These are phyloP conservation scores for Hirsutella minnesotensis DNA, from an alignment of 2,329 filamentous ascomycete genomes.

Conservation along the genomic window DNA sequence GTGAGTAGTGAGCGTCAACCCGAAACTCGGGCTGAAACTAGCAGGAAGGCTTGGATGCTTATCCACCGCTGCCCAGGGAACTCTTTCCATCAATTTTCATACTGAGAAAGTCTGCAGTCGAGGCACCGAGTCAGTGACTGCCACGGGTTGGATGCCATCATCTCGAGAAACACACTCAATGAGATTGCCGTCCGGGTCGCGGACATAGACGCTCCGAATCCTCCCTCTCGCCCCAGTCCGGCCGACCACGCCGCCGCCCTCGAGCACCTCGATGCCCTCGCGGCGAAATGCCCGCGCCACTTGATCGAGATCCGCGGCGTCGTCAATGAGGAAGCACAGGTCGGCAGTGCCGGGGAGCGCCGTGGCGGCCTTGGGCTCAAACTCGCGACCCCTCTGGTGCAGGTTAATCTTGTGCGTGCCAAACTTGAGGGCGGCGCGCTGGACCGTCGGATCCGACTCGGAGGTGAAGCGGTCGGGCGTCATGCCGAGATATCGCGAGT, in stretches of 20 bases:
- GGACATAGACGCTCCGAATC: conserved; percentile 45
- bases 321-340: conserved; percentile 45
- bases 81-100: no score
- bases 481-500: conserved; percentile 45
- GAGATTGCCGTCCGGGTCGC: conserved; percentile 50
- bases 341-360: conserved; percentile 46
- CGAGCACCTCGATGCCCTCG: conserved; percentile 34
- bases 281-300: conserved; percentile 23
- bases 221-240: conserved; percentile 43
- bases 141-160: no score
- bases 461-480: conserved; percentile 37
- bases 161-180: conserved; percentile 40
- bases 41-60: no score
- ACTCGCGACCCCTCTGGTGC: conserved; percentile 44
- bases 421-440: conserved; percentile 41
- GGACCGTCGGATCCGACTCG: conserved; percentile 16
- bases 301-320: conserved; percentile 23
- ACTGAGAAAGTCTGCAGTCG: no score
- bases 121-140: no score
- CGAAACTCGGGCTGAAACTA: no score
- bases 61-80: no score
- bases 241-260: conserved; percentile 37
- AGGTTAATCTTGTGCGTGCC: conserved; percentile 51
- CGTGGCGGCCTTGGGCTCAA: conserved; percentile 43
- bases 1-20: no score